Evolutionary conservation across 2,329 filamentous ascomycete species (phyloP).

Genomic region (Daldinia sp.): DNA sequence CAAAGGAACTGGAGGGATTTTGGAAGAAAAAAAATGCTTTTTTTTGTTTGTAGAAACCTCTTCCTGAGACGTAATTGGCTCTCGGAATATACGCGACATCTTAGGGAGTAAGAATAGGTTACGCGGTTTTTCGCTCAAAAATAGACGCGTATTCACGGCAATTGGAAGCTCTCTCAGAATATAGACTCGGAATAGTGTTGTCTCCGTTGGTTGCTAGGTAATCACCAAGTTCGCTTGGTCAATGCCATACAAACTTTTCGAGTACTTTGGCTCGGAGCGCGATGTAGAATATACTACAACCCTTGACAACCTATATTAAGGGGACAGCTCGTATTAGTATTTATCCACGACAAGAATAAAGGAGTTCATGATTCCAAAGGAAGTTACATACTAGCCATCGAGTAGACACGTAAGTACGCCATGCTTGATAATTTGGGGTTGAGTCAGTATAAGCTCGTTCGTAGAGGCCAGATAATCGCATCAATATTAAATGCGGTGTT

Average conservation of each 20-base stretch:
- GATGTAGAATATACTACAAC: not conserved
- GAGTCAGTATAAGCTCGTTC: not conserved
- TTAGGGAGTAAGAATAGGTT: not conserved
- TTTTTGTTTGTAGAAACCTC: not conserved
- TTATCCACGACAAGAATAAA: not conserved
- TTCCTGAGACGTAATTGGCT: not conserved
- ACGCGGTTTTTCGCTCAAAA: not conserved
- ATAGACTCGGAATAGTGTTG: not conserved
- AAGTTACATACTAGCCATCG: not conserved
- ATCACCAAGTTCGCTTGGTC: not conserved
- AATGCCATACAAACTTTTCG: not conserved
- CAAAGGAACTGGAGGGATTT: not conserved
- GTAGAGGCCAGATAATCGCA: not conserved
- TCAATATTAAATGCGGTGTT: not conserved
- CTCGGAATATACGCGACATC: not conserved
- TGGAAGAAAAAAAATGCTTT: not conserved
- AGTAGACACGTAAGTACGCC: too few species aligned
- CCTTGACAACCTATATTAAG: not conserved
- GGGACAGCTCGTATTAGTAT: not conserved
- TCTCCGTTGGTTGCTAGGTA: not conserved
- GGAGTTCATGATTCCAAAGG: not conserved
- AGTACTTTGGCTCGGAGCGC: not conserved
- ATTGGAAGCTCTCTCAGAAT: not conserved
- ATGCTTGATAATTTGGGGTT: not conserved
- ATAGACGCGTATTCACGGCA: not conserved